Base-by-base conservation (phyloP, 1,284 basidiomycete genomes). In the Cryptococcus sp. region DNA sequence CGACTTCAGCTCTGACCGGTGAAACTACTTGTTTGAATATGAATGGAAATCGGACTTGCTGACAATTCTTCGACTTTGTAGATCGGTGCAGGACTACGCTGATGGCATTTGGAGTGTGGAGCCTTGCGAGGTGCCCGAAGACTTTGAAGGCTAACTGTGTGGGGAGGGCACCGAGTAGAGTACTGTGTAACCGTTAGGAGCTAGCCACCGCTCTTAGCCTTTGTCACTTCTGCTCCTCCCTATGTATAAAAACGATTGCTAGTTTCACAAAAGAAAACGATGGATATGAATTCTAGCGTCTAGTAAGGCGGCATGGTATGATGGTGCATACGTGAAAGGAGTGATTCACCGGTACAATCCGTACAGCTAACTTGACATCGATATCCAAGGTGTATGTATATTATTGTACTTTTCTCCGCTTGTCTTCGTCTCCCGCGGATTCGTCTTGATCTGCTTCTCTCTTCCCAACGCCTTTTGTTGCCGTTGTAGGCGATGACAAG, bases 1-100 rank as follows among this genome's bases (percentile, higher is more conserved):
- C 77, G 92, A 93, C 75, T 95, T 95, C 81, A 91, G 89, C 75
- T 91, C 89, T 44, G 93, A 95, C 74, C 85, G 93, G 52, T 47
- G 37, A 39, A 45, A 34, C 8, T 26, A 11, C n/a, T n/a, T n/a
- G 29, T 13, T 34, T 7, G 13, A 7, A 34, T 34, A 34, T 34
- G 8, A 7, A 34, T 10, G 2, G 29, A 16, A 16, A 22, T 29
- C 38, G 34, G 16, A 16, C 20, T n/a, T 20, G 26, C 38, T 23
- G 50, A 38, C 43, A 23, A 16, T 47, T 3, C n/a, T 47, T 10
- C n/a, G 22, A 17, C 16, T 3, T 34, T 38, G 3, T 20, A 54
- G 57, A 55, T 89, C 90, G 3, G 93, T 94, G 69, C 85, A 87
- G 67, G 89, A 91, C 75, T 94, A 94, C 67, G 91, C 91, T 11